These are phyloP conservation scores for Chytriomyces sp. DNA, from an alignment of 192 early-diverging fungal genomes.

Conservation along the genomic window DNA sequence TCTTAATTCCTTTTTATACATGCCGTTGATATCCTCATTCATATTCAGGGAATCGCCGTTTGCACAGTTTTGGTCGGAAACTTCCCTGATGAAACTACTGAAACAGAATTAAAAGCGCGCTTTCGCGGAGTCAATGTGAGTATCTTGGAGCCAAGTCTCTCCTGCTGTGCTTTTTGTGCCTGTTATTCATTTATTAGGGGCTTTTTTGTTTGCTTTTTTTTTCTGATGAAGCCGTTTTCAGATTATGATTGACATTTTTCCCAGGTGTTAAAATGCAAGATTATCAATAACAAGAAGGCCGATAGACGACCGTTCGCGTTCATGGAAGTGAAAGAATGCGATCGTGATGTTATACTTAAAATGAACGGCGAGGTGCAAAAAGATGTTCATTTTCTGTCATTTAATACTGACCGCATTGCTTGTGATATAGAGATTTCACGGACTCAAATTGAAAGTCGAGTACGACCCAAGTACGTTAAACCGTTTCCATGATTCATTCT, in stretches of 20 bases:
- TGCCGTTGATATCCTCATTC: background rate
- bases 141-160: background rate
- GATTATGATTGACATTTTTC: too few species aligned
- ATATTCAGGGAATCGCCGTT: background rate
- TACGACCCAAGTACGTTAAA: conserved; percentile 24
- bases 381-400: background rate
- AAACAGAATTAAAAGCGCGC: conserved; percentile 4
- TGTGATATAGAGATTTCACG: conserved; percentile 20
- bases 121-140: conserved; percentile 29
- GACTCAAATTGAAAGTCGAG: conserved; percentile 26
- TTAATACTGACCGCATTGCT: background rate
- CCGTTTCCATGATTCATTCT: background rate
- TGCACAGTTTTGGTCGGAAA: conserved; percentile 28
- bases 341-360: conserved; percentile 17
- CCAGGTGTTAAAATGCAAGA: conserved; percentile 25
- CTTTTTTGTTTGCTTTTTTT: background rate
- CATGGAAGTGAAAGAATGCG: conserved; percentile 25
- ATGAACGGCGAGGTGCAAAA: conserved; percentile 29
- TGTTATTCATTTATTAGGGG: too few species aligned
- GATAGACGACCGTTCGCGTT: conserved; percentile 24
- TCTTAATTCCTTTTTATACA: background rate
- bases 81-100: conserved; percentile 25
- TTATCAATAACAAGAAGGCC: conserved; percentile 28
- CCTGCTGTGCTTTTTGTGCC: too few species aligned
- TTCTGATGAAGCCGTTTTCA: too few species aligned